Percentiles rank a stretch among this genome's conserved stretches.
These are phyloP conservation scores for Pholiota molesta DNA, from an alignment of 768 basidiomycete genomes.

Conservation along the genomic window DNA sequence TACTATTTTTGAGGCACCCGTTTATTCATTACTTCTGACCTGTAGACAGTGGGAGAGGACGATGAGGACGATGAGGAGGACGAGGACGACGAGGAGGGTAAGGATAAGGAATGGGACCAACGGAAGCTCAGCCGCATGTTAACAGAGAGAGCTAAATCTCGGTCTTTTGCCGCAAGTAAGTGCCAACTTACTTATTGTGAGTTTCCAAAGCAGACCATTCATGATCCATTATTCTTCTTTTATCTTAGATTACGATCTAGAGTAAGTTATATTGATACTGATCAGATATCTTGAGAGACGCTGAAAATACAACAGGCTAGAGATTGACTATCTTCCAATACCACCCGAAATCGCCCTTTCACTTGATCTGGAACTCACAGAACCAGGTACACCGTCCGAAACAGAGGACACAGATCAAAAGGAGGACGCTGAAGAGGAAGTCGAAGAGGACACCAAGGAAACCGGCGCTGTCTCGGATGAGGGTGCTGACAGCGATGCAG, in stretches of 20 bases:
- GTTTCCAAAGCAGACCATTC: not conserved
- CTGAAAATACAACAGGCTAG: not conserved
- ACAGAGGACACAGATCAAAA: not conserved
- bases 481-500: not conserved
- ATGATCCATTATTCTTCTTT: not conserved
- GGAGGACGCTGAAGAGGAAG: not conserved
- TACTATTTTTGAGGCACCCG: not conserved
- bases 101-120: not conserved
- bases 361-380: not conserved
- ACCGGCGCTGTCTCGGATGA: not conserved
- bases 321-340: constrained; percentile 2
- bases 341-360: not conserved
- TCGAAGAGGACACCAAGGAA: not conserved
- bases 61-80: too few relatives aligned
- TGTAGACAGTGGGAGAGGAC: not conserved
- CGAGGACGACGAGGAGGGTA: too few relatives aligned
- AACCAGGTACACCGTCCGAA: not conserved
- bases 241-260: constrained; percentile 3
- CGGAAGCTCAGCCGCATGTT: constrained; percentile 5
- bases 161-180: constrained; percentile 11
- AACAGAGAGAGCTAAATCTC: constrained; percentile 7
- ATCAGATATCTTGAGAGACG: not conserved
- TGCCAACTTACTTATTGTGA: not conserved
- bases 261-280: not conserved
- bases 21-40: not conserved